Base-by-base conservation (phyloP, 805 yeast species). In the Nakazawaea wickerhamii region DNA sequence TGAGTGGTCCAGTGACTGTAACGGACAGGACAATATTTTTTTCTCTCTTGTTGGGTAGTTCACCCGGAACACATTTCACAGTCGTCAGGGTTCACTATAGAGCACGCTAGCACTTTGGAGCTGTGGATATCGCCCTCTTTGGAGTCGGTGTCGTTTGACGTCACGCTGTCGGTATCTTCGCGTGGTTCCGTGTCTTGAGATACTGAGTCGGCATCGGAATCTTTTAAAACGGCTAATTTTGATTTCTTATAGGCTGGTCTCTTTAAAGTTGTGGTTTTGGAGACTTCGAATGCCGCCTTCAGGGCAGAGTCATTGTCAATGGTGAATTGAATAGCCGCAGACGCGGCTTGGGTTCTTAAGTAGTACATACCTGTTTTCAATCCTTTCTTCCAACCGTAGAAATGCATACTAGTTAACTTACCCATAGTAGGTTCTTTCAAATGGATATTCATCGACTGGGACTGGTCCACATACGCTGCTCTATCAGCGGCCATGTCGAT, bases 41-140 rank as follows among this genome's bases (percentile, higher is more conserved):
- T 23, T 23, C 26, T 10, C 7, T 23, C 31, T 11, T 28, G 11
- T 6, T 28, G n/a, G n/a, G 14, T 28, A 6, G 8, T 8, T 65
- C 68, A 91, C 70, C 98, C 98, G 45, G 98, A 91, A 72, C 99
- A 93, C 98, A 93, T 91, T 59, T 91, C 91, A 69, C 99, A 91
- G 38, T 97, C 79, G 68, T 86, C 97, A 45, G 96, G 97, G 70
- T 93, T 93, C 63, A 85, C 81, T 62, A 93, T 89, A 42, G 97
- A 95, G 72, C 99, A 91, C 25, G 96, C 96, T 65, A 93, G 79
- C 25, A 84, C 98, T 65, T 88, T 83, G 19, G 95, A 83, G 64
- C 90, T 87, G 75, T 71, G 91, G 54, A 93, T 91, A 61, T 91
- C 95, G 46, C 70, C 78, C 53, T 14, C 15, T 18, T 9, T 31